Base-by-base conservation (phyloP, 2,329 filamentous ascomycete species). In the Nannizzia gypsea region DNA sequence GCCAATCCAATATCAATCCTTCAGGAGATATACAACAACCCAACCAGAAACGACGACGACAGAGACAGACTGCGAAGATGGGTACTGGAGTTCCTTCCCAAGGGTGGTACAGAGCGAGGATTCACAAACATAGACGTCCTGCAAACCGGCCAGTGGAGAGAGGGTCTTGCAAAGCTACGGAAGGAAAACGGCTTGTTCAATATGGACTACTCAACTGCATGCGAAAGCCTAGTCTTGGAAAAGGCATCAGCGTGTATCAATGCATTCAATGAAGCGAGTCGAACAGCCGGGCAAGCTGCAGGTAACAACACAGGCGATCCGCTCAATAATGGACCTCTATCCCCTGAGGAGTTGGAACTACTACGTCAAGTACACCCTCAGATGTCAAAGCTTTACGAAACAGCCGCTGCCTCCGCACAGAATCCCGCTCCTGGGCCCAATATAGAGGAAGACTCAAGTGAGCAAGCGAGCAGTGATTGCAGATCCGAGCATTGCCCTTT, bases 381-480 rank as follows among this genome's bases (percentile, higher is more conserved):
- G 8, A 58, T 58, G 28, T 34, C 20, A 20, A 59, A 57, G 11
- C 24, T 62, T 1, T 58, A 61, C 26, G 50, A 40, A n/a, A 52
- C 58, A 36, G 22, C 44, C 6, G 6, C 56, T 4, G 57, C 60
- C 13, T 58, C 54, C n/a, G n/a, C 38, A 20, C 50, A 31, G 50
- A 54, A 34, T 34, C 20, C 13, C 3, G 50, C 6, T 20, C 20
- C 54, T 26, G 13, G 26, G 36, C 54, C 40, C 48, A 46, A 38
- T 17, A 58, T 17, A 34, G 56, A 57, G 31, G 50, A 57, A n/a
- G n/a, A n/a, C n/a, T n/a, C n/a, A n/a, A n/a, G n/a, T n/a, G n/a
- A n/a, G n/a, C 56, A 60, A 5, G 48, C 44, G 15, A 50, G 50
- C 66, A 71, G 84, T 65, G 70, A 74, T 17, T 80, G 77, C 64